Conservation (phyloP, 768 basidiomycete genomes). For the Holtermannia corniformis region DNA sequence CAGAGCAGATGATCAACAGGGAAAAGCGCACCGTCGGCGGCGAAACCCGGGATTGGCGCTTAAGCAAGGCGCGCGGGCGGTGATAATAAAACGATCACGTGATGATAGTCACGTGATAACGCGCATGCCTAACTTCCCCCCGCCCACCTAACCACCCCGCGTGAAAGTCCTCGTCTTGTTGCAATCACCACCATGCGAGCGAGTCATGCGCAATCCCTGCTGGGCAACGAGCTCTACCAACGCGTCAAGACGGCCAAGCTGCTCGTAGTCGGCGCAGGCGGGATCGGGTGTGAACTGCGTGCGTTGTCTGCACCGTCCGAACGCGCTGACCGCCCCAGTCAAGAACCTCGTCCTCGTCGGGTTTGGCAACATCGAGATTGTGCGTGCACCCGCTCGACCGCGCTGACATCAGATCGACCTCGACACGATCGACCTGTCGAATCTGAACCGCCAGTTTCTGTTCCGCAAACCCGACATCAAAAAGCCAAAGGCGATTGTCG, state of each 20-base stretch:
- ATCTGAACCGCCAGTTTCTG: constrained; percentile 91
- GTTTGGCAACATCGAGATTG: constrained; percentile 79
- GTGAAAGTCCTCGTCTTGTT: too few species aligned
- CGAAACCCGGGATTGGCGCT: too few species aligned
- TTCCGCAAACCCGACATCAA: constrained; percentile 97
- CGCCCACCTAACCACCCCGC: too few species aligned
- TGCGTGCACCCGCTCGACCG: constrained; percentile 11
- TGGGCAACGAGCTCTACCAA: constrained; percentile 61
- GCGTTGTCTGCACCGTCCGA: constrained; percentile 37
- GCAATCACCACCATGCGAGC: too few species aligned
- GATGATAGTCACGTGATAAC: too few species aligned
- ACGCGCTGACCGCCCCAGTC: constrained; percentile 48
- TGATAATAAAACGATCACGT: too few species aligned
- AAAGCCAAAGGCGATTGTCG: constrained; percentile 84
- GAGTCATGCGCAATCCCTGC: constrained; percentile 61
- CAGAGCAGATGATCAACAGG: too few species aligned
- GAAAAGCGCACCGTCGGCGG: too few species aligned
- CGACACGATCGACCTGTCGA: constrained; percentile 97
- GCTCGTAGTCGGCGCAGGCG: constrained; percentile 87
- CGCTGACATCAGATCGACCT: constrained; percentile 57
- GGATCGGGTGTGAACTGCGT: constrained; percentile 95
- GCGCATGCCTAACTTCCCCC: too few species aligned
- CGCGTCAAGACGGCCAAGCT: constrained; percentile 44
- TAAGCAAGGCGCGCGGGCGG: too few species aligned
- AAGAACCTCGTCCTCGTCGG: constrained; percentile 92